Evolutionary conservation across 176 grass and related monocot species (phyloP).

Genomic region (Chloris gayana): DNA sequence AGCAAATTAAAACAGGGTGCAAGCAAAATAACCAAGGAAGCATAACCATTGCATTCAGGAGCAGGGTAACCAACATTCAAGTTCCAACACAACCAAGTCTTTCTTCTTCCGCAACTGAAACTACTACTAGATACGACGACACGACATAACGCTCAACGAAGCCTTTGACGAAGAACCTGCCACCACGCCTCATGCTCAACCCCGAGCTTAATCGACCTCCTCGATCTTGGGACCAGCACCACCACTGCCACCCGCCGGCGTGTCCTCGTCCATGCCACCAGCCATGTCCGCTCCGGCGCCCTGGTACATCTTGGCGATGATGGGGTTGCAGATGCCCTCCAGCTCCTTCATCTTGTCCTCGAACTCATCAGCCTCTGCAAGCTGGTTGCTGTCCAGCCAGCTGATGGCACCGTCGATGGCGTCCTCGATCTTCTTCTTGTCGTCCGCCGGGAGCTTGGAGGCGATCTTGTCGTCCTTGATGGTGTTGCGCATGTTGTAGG

Average conservation of each 20-base stretch:
- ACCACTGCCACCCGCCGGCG: constrained; percentile 28
- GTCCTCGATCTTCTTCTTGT: constrained; percentile 59
- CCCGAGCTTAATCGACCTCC: constrained; percentile 48
- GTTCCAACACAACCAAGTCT: background rate
- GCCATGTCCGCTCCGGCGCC: constrained; percentile 40
- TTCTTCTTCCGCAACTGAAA: too few species aligned
- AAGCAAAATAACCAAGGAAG: background rate
- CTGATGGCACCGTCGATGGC: constrained; percentile 52
- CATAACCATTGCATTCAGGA: background rate
- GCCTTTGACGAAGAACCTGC: background rate
- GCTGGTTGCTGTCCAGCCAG: constrained; percentile 57
- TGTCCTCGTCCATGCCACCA: constrained; percentile 53
- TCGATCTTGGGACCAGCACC: constrained; percentile 57
- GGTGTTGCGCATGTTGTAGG: constrained; percentile 88
- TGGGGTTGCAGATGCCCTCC: constrained; percentile 63
- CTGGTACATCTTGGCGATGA: constrained; percentile 72
- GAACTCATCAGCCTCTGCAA: constrained; percentile 54
- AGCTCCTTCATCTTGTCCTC: constrained; percentile 71
- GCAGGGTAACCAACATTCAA: background rate
- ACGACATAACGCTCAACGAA: background rate
- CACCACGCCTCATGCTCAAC: background rate
- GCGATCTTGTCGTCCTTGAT: constrained; percentile 71
- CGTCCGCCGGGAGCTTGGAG: constrained; percentile 46
- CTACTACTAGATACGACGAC: background rate
- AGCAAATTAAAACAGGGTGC: background rate